These are phyloP conservation scores for Agaricus sinodeliciosus DNA, from an alignment of 768 basidiomycete genomes.

Conservation along the genomic window DNA sequence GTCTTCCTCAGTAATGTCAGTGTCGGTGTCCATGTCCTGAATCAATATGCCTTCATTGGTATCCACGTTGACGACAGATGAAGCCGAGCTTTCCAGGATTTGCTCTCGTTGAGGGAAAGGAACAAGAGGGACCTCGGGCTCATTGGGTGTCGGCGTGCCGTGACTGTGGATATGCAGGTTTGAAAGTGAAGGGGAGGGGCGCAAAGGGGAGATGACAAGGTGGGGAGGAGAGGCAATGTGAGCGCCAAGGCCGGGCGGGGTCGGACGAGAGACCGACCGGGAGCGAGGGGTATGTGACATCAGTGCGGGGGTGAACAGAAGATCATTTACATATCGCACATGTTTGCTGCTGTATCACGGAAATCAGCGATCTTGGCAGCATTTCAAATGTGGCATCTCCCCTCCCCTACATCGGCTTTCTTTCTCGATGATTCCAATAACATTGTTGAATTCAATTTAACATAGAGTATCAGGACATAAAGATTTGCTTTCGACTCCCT, in stretches of 20 bases:
- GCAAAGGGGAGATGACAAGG: constrained; percentile 45
- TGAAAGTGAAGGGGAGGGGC: constrained; percentile 49
- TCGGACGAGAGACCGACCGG: constrained; percentile 39
- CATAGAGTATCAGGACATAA: no score
- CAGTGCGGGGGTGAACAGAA: background rate
- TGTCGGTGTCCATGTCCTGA: constrained; percentile 62
- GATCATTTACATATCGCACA: background rate
- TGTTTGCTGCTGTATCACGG: no score
- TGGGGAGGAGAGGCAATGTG: constrained; percentile 41
- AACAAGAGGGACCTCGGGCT: constrained; percentile 19
- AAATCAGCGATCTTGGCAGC: no score
- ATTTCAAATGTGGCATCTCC: no score
- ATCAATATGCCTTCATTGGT: constrained; percentile 63
- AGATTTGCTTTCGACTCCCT: no score
- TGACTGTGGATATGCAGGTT: constrained; percentile 52
- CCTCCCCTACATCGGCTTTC: no score
- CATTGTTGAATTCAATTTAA: no score
- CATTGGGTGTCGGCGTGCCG: constrained; percentile 26
- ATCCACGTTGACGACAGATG: constrained; percentile 64
- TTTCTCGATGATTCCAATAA: no score
- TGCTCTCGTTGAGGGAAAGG: constrained; percentile 21
- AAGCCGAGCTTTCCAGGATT: constrained; percentile 57
- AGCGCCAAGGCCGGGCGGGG: constrained; percentile 18
- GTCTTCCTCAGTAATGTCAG: constrained; percentile 56
- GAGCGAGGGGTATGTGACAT: constrained; percentile 28